These are phyloP conservation scores for Cystobasidium sp. DNA, from an alignment of 1,284 basidiomycete species.

Conservation along the genomic window DNA sequence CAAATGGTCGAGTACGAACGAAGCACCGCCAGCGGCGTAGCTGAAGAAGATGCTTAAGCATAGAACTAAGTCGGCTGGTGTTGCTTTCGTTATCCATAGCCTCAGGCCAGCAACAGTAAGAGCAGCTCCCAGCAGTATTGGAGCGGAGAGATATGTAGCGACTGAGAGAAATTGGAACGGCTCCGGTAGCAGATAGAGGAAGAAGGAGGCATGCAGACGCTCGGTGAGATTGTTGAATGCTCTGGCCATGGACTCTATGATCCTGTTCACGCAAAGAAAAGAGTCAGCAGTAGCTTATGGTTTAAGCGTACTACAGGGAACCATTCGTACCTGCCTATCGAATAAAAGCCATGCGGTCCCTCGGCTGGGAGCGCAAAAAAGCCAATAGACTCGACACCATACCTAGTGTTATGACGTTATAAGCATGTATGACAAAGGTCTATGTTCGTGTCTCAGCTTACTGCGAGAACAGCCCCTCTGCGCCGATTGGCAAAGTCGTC, in stretches of 20 bases:
- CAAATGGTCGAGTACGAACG: background rate
- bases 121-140: slow-evolving; percentile 75
- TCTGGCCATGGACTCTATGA: slow-evolving; percentile 81
- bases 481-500: slow-evolving; percentile 61
- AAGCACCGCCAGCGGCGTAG: slow-evolving; percentile 44
- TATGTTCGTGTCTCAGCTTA: slow-evolving; percentile 47
- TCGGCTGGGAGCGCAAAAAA: slow-evolving; percentile 82
- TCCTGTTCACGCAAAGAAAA: slow-evolving; percentile 59
- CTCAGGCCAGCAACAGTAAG: slow-evolving; percentile 79
- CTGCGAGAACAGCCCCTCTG: slow-evolving; percentile 60
- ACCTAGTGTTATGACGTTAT: slow-evolving; percentile 61
- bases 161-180: slow-evolving; percentile 83
- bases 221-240: slow-evolving; percentile 91
- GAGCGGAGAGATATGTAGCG: slow-evolving; percentile 83
- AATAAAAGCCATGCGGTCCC: slow-evolving; percentile 93
- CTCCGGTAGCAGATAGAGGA: slow-evolving; percentile 83
- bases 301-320: background rate
- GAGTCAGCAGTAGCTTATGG: background rate
- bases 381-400: slow-evolving; percentile 92
- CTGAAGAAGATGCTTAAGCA: slow-evolving; percentile 62
- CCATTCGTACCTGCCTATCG: slow-evolving; percentile 73
- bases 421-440: slow-evolving; percentile 26
- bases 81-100: slow-evolving; percentile 64
- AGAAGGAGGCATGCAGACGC: slow-evolving; percentile 90
- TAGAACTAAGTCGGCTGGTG: slow-evolving; percentile 60